These are phyloP conservation scores for Rhododendron henanense DNA, from an alignment of 148 eudicot genomes.

Conservation along the genomic window DNA sequence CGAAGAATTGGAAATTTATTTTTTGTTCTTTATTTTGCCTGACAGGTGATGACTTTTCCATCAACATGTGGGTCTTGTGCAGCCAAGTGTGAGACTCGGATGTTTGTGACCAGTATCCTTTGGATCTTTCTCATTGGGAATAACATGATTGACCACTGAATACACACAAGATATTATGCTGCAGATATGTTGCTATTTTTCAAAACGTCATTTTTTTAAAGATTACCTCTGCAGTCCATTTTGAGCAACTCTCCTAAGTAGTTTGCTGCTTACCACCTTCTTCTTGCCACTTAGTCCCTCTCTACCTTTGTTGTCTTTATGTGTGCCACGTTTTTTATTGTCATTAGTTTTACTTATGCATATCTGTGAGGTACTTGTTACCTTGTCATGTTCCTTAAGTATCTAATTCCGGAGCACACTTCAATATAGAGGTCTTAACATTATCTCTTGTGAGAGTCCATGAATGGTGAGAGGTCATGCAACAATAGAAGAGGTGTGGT, in stretches of 20 bases:
- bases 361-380: neutral
- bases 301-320: neutral
- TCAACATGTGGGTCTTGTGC: constrained; percentile 93
- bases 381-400: neutral
- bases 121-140: neutral
- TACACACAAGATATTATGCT: neutral
- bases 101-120: constrained; percentile 98
- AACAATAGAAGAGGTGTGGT: neutral
- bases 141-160: neutral
- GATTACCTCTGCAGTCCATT: neutral
- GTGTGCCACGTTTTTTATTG: neutral
- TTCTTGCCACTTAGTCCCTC: neutral
- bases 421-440: neutral
- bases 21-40: constrained; percentile 5
- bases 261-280: neutral
- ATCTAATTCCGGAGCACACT: neutral
- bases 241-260: neutral
- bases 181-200: neutral
- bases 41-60: constrained; percentile 95
- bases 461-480: neutral
- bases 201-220: neutral
- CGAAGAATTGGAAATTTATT: neutral
- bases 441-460: neutral
- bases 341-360: neutral
- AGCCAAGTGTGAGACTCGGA: constrained; percentile 68